phyloP scores from a whole-genome alignment of 345 rosid genomes.

The Eucalyptus regnans region DNA sequence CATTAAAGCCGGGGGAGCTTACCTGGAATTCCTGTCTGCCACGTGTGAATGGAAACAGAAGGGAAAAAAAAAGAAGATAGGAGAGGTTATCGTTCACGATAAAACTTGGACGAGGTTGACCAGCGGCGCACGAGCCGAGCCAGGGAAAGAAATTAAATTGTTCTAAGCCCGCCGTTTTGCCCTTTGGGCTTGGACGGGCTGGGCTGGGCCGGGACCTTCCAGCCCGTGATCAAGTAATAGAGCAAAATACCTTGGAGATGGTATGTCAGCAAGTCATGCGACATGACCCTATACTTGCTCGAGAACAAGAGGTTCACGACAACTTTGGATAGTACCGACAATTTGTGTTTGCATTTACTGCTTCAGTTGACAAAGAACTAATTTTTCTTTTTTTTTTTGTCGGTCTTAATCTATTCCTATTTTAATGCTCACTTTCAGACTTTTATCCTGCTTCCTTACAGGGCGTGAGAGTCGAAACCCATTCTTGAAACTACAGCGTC shows the following conservation, averaged over 20 bases:
- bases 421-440: no score
- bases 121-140: neutral
- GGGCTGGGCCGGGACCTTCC: neutral
- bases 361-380: neutral
- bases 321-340: neutral
- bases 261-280: neutral
- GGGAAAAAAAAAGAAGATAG: neutral
- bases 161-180: neutral
- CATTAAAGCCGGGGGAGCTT: neutral
- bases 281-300: neutral
- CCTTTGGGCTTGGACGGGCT: neutral
- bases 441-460: no score
- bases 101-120: neutral
- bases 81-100: neutral
- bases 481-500: no score
- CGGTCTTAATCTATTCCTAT: no score
- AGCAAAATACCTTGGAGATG: neutral
- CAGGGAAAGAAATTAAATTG: neutral
- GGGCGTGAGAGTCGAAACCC: no score
- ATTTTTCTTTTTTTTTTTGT: no score
- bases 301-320: neutral
- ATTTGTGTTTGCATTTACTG: neutral
- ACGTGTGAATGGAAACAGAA: neutral
- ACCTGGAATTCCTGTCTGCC: neutral
- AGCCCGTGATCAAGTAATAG: neutral